Percentiles rank a stretch among this genome's conserved stretches.
phyloP scores from a whole-genome alignment of 371 early-diverging fungal species.

The Neoconidiobolus thromboides region DNA sequence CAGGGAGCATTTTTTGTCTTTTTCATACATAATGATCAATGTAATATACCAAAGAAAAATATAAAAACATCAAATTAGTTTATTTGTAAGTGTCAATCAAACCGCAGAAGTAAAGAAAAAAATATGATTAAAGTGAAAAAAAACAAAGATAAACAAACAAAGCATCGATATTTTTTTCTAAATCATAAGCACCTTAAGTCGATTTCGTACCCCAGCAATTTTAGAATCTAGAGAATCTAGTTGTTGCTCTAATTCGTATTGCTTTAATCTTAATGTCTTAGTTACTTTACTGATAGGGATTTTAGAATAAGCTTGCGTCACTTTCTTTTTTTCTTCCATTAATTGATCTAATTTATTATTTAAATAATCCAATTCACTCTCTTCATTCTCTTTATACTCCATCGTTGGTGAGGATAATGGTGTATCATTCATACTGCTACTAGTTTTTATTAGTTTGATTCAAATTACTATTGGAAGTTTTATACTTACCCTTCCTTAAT shows the following conservation, averaged over 20 bases:
- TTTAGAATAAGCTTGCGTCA: background rate
- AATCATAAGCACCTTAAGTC: background rate
- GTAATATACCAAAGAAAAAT: too few relatives aligned
- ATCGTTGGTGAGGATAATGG: too few relatives aligned
- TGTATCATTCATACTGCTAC: too few relatives aligned
- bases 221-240: background rate
- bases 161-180: background rate
- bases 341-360: background rate
- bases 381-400: background rate
- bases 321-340: background rate
- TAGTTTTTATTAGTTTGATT: background rate
- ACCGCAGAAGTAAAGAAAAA: too few relatives aligned
- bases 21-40: too few relatives aligned
- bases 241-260: background rate
- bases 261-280: background rate
- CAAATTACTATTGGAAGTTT: background rate
- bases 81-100: too few relatives aligned
- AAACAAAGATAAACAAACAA: too few relatives aligned
- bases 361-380: background rate
- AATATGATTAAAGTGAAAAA: too few relatives aligned
- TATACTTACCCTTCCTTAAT: background rate
- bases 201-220: background rate
- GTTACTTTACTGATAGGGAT: background rate
- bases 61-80: too few relatives aligned
- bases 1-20: too few relatives aligned